Evolutionary conservation across 768 basidiomycete genomes (phyloP), one percentile per base, ranked within the genome.

Genomic region (Zangia roseola): DNA sequence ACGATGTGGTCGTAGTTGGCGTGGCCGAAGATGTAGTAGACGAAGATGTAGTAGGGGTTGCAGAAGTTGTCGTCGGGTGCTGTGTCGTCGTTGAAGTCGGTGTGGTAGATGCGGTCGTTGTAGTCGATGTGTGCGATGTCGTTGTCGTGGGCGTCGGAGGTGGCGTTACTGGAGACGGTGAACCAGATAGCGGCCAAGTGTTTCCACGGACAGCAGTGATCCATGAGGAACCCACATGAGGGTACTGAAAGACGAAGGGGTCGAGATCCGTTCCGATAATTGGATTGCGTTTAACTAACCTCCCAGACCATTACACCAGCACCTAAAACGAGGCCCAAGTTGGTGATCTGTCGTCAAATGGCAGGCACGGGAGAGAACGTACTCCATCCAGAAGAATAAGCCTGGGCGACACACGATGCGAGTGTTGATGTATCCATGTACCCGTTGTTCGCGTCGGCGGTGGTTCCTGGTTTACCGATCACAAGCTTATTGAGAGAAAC

Each of bases 391-490:
- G 20, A 8, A 1, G n/a, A 10, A 23, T 52, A 16, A 4, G 86
- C 89, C 62, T 81, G 74, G 13, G 70, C 56, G 20, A 88, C 67
- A 64, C 88, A 91, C 14, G 64, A 65, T 1, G 81, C 77, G 14
- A 91, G 71, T 2, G 76, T 76, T 5, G 73, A 62, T 2, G 83
- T 71, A 33, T 69, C 69, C 69, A 90, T 85, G 49, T 72, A 78
- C 13, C 74, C 82, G 48, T 78, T 84, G 50, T 54, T 74, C 2
- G 84, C 82, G 34, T 81, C 79, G 10, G 64, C 52, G 2, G 55
- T 55, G 0, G 73, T 49, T 4, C 79, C 81, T 8, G 86, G 86
- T 66, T 90, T 90, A 4, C 88, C 87, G 55, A 90, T 86, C 45
- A 89, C 83, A 49, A 89, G 72, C 68, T 88, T 89, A 62, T 77